Conservation (phyloP, 2,329 filamentous ascomycete genomes). For the Alternaria sp. region DNA sequence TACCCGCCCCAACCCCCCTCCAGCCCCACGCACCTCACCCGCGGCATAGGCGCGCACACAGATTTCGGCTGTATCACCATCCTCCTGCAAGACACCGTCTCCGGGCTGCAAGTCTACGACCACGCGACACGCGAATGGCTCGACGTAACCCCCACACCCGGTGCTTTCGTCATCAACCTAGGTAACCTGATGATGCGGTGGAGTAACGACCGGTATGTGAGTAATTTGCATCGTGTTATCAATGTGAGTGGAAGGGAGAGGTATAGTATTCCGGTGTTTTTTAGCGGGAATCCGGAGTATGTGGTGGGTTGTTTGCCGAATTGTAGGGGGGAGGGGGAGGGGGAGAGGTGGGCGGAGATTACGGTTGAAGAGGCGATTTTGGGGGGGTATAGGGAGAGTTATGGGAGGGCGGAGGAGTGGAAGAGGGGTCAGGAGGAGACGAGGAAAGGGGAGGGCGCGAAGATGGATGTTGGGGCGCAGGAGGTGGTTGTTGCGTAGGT, state of each 20-base stretch:
- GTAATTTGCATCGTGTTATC: conserved; percentile 52
- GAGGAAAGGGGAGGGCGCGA: conserved; percentile 5
- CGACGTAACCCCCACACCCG: conserved; percentile 75
- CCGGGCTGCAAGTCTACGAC: conserved; percentile 81
- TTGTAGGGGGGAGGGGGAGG: conserved; percentile 46
- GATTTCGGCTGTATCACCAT: conserved; percentile 53
- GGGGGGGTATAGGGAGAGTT: conserved; percentile 52
- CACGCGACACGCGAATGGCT: conserved; percentile 67
- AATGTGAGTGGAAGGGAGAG: conserved; percentile 49
- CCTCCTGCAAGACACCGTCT: conserved; percentile 51
- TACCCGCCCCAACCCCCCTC: conserved; percentile 51
- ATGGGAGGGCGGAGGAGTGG: conserved; percentile 51
- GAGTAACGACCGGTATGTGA: conserved; percentile 53
- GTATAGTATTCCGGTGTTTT: conserved; percentile 54
- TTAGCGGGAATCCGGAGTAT: conserved; percentile 54
- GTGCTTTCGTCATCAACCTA: conserved; percentile 84
- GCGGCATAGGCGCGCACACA: conserved; percentile 53
- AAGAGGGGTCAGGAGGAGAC: conserved; percentile 45
- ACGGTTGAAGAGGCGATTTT: conserved; percentile 52
- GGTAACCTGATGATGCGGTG: conserved; percentile 59
- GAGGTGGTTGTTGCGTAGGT: conserved; percentile 25
- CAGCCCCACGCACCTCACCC: conserved; percentile 43
- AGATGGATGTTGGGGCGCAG: conserved; percentile 2
- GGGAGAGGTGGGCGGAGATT: conserved; percentile 50
- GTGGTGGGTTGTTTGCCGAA: conserved; percentile 53